These are phyloP conservation scores for Cercospora zeina DNA, from an alignment of 2,329 filamentous ascomycete genomes.

Conservation along the genomic window DNA sequence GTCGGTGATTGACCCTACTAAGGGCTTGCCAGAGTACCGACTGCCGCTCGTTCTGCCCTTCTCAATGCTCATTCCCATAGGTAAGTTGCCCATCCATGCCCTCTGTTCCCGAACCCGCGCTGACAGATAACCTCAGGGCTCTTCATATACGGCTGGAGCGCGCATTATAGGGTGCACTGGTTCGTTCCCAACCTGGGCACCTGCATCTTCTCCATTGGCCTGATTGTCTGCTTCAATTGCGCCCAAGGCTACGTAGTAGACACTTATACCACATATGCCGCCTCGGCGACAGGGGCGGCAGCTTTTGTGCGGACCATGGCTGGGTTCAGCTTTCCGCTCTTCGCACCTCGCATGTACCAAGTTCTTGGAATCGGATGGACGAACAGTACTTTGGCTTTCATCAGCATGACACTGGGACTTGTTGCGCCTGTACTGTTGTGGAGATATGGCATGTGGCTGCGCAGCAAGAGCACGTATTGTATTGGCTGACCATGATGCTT, in stretches of 20 bases:
- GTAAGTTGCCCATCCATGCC: neutral
- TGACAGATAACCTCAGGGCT: conserved; percentile 18
- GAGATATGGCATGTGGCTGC: conserved; percentile 26
- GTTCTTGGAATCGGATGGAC: conserved; percentile 44
- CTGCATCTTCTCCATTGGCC: conserved; percentile 29
- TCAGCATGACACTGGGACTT: conserved; percentile 24
- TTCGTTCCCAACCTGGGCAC: conserved; percentile 33
- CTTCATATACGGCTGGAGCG: conserved; percentile 34
- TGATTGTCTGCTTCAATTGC: conserved; percentile 31
- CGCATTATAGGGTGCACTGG: conserved; percentile 31
- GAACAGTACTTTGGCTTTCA: conserved; percentile 37
- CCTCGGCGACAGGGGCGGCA: conserved; percentile 50
- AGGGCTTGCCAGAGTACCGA: conserved; percentile 45
- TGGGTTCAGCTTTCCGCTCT: conserved; percentile 54
- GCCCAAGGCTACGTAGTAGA: conserved; percentile 48
- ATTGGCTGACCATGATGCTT: conserved; percentile 8
- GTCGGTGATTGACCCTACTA: conserved; percentile 27
- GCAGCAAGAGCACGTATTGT: conserved; percentile 31
- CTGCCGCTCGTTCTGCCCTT: conserved; percentile 55
- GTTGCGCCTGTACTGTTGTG: conserved; percentile 29
- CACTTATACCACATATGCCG: conserved; percentile 51
- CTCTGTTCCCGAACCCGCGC: neutral
- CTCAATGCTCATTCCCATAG: conserved; percentile 30
- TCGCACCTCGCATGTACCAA: conserved; percentile 48
- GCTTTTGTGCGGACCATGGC: conserved; percentile 51